Base-by-base conservation (phyloP, 2,329 filamentous ascomycete genomes). In the Cucurbitaria berberidis region DNA sequence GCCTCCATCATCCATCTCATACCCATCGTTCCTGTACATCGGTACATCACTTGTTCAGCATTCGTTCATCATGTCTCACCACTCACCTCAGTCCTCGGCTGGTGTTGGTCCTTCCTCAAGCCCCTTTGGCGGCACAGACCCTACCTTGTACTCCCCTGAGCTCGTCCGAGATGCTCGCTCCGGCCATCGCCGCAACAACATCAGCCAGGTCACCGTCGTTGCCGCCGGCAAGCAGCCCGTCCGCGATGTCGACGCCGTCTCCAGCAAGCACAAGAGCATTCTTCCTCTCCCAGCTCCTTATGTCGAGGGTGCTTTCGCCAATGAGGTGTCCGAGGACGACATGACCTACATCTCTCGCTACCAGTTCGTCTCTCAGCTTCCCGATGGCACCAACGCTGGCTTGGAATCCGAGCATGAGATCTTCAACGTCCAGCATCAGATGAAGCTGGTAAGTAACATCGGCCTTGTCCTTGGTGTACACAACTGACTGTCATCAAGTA, bases 101-200 rank as follows among this genome's bases (percentile, higher is more conserved):
- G 59, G 53, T 30, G 39, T 51, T 47, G 64, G 63, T 36, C 55
- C 63, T 29, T 52, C 64, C 1, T 69, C 66, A 4, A 68, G 64
- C 40, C 68, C 68, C 19, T 69, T 62, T 30, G 58, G 55, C 21
- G 62, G 63, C 40, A 71, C 68, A 13, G 65, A 72, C 21, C 62
- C 61, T 6, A 69, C 69, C 9, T 51, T 64, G 6, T 69, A 70
- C 61, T 69, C 68, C 10, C 68, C 67, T 32, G 66, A 69, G 27
- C 24, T 57, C 3, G 51, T 53, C 21, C 67, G 67, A 48, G 59
- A 62, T 49, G 27, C 48, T 40, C 42, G 47, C 34, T 43, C 53
- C 24, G 48, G 41, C 30, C 55, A 63, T n/a, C 55, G 44, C 44
- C 48, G 52, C 42, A n/a, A 24, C 36, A 39, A 39, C 19, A 11